phyloP scores from a whole-genome alignment of 1,284 basidiomycete genomes.

The Leucoagaricus sp. region DNA sequence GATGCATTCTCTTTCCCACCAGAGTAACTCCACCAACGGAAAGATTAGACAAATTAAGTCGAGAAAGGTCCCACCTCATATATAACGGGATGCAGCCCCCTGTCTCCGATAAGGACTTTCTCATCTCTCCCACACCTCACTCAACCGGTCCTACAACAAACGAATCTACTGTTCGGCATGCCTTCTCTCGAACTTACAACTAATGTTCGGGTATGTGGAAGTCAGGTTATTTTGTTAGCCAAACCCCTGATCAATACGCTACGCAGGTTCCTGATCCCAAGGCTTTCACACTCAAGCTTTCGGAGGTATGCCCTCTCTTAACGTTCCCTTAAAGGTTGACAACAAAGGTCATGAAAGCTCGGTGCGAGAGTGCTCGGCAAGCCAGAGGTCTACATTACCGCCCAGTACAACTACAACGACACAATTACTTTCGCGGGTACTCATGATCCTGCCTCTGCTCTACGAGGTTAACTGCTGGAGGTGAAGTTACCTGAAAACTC shows the following conservation, averaged over 20 bases:
- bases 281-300: slow-evolving; percentile 59
- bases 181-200: slow-evolving; percentile 55
- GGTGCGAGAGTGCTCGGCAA: slow-evolving; percentile 52
- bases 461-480: slow-evolving; percentile 66
- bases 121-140: neutral
- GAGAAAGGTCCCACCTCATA: neutral
- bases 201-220: slow-evolving; percentile 51
- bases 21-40: neutral
- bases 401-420: slow-evolving; percentile 57
- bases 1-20: neutral
- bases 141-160: neutral
- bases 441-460: slow-evolving; percentile 62
- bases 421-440: slow-evolving; percentile 58
- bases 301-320: slow-evolving; percentile 51
- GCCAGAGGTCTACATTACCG: slow-evolving; percentile 52
- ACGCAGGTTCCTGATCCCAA: slow-evolving; percentile 55
- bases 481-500: slow-evolving; percentile 54
- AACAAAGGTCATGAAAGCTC: slow-evolving; percentile 33
- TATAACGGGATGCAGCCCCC: too few species aligned
- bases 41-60: neutral
- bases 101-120: neutral
- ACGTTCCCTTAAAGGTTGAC: too few species aligned
- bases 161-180: slow-evolving; percentile 41
- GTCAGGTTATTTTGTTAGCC: neutral
- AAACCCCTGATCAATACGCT: neutral